Evolutionary conservation across 2,329 filamentous ascomycete species (phyloP), one percentile per base, ranked within the genome.

Genomic region (Cytospora chrysosperma): DNA sequence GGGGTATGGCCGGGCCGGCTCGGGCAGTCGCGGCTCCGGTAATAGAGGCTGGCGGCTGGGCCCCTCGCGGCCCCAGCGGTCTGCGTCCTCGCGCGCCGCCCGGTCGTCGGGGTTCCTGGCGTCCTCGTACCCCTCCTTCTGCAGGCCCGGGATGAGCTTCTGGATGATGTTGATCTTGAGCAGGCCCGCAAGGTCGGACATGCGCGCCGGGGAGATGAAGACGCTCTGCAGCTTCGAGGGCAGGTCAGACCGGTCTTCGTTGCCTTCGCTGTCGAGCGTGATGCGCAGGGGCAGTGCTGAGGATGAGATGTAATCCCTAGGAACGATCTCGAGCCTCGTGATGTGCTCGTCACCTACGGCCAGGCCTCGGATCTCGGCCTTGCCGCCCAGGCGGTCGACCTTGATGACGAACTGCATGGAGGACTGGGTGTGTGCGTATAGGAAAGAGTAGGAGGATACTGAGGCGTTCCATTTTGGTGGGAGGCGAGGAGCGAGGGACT

Each of bases 341-440:
- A 93, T 95, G 69, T 87, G 88, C 71, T 97, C 93, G 72, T 93
- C 90, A 28, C 90, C 91, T 19, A 93, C 75, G 1, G 86, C 92
- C 49, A 96, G 81, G 4, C 89, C 93, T 70, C 92, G 87, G 47
- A 97, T 82, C 66, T 97, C 88, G n/a, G 90, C 89, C 72, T 94
- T 96, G 70, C 83, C 83, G 51, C 93, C 93, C 70, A 97, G 83
- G 59, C 92, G 86, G 74, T 89, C 92, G 67, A 96, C 78, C 73
- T 93, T 94, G 69, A 97, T 75, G 30, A 97, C 81, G 72, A 90
- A 97, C 64, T 89, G 85, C 85, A 93, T 91, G 19, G 92, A 88
- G 0, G 92, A 96, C 73, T 96, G 91, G 27, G 85, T 81, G 75
- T 97, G 93, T 4, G 87, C 86, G 78, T 98, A 98, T 67, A 93